These are phyloP conservation scores for Lactarius hengduanensis DNA, from an alignment of 768 basidiomycete species.

Conservation along the genomic window DNA sequence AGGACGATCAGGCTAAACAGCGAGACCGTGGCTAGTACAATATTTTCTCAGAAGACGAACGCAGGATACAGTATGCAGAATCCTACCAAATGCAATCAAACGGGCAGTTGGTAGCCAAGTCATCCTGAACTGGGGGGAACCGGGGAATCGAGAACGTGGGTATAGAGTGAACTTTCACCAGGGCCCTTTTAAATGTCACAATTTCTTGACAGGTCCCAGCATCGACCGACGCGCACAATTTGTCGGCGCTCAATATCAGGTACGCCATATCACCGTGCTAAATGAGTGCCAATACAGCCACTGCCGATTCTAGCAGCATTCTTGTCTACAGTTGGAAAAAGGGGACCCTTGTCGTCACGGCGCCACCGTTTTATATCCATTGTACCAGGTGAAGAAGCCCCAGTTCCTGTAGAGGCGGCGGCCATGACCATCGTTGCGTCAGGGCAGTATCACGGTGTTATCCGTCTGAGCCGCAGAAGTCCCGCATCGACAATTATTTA, in stretches of 20 bases:
- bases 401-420: no score
- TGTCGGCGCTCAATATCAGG: constrained; percentile 9
- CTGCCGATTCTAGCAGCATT: background rate
- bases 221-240: background rate
- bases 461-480: background rate
- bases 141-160: background rate
- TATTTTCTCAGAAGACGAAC: background rate
- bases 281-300: background rate
- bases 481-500: background rate
- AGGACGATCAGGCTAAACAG: constrained; percentile 32
- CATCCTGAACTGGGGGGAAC: constrained; percentile 2
- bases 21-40: constrained; percentile 10
- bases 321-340: background rate
- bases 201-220: background rate
- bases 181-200: background rate
- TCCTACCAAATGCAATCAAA: constrained; percentile 11
- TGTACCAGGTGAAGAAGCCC: background rate
- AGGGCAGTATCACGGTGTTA: background rate
- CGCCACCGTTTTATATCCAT: background rate
- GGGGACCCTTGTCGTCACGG: background rate
- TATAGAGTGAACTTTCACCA: background rate
- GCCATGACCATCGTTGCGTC: background rate
- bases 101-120: background rate
- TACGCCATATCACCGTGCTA: background rate
- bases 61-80: background rate